These are phyloP conservation scores for Zostera marina DNA, from an alignment of 116 monocot genomes.

Conservation along the genomic window DNA sequence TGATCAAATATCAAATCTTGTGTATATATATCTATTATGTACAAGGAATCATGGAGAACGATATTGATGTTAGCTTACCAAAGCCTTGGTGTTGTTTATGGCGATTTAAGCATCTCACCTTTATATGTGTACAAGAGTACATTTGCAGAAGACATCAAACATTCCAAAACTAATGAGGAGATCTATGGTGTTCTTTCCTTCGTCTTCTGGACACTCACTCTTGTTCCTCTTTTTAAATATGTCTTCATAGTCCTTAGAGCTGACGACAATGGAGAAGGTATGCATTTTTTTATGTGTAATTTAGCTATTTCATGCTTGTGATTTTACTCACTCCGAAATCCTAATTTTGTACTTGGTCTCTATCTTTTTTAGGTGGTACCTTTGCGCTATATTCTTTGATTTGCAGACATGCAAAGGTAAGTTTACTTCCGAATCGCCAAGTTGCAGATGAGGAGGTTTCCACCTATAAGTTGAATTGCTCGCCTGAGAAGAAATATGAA, in stretches of 20 bases:
- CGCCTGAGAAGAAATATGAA: slow-evolving; percentile 35
- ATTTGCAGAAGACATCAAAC: slow-evolving; percentile 89
- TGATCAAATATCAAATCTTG: too few species aligned
- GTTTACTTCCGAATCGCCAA: slow-evolving; percentile 82
- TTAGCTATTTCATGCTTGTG: too few species aligned
- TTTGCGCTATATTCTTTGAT: slow-evolving; percentile 85
- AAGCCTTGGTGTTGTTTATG: slow-evolving; percentile 91
- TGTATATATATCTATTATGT: slow-evolving; percentile 3
- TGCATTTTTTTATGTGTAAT: not conserved
- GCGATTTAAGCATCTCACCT: slow-evolving; percentile 91
- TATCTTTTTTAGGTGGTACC: slow-evolving; percentile 56
- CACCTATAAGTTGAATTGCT: slow-evolving; percentile 60
- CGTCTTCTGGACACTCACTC: slow-evolving; percentile 95
- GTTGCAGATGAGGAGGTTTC: slow-evolving; percentile 88
- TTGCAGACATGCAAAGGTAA: slow-evolving; percentile 86
- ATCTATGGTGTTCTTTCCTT: slow-evolving; percentile 88
- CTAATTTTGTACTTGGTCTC: too few species aligned
- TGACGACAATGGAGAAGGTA: slow-evolving; percentile 96
- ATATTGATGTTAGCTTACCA: slow-evolving; percentile 80
- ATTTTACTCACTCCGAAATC: too few species aligned
- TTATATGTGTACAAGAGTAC: slow-evolving; percentile 91
- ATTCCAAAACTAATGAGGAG: slow-evolving; percentile 91
- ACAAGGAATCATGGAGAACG: slow-evolving; percentile 80
- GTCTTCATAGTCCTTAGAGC: slow-evolving; percentile 95
- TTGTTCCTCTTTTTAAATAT: slow-evolving; percentile 89